Evolutionary conservation across 441 rosid genomes (phyloP), one percentile per base, ranked within the genome.

Genomic region (Hura crepitans): DNA sequence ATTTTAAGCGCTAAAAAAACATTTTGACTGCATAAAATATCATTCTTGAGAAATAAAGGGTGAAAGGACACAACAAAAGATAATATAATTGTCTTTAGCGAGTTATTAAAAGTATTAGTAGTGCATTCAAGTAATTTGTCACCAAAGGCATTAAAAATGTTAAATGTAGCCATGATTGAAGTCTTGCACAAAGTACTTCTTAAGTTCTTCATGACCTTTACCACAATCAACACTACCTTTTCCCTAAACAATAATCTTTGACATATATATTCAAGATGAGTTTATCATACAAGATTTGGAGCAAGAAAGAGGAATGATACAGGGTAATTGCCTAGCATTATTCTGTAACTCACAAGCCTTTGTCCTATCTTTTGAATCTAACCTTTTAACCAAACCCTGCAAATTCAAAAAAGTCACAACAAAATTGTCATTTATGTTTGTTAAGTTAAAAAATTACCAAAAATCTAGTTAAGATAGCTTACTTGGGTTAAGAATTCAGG

Each of bases 181-280:
- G 98, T 92, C 83, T 95, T 92, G 80, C 93, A 85, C 72, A 95
- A 74, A 39, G 97, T 97, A 76, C 98, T 95, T 83, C 99, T 87
- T 0, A 98, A 97, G 57, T 89, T 95, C 87, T 95, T 95, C 89
- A 89, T 92, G 15, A 93, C 81, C 77, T 89, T 94, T 35, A 89
- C 86, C 78, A 87, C 65, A 23, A 55, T 17, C 28, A 55, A 13
- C 68, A 91, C 65, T 28, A 92, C 80, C 69, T 86, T 92, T 57
- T 90, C 97, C 74, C 98, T 91, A 69, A 54, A 74, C 6, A 42
- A 46, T n/a, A 35, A 72, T 43, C 66, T 69, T 55, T 20, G 61
- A 65, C 37, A 31, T 4, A 12, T 56, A 22, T 20, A 58, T 30
- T 1, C n/a, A 25, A 23, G n/a, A 3, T 13, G 20, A 28, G 2